Evolutionary conservation across 768 basidiomycete species (phyloP).

Genomic region (Mrakia frigida): DNA sequence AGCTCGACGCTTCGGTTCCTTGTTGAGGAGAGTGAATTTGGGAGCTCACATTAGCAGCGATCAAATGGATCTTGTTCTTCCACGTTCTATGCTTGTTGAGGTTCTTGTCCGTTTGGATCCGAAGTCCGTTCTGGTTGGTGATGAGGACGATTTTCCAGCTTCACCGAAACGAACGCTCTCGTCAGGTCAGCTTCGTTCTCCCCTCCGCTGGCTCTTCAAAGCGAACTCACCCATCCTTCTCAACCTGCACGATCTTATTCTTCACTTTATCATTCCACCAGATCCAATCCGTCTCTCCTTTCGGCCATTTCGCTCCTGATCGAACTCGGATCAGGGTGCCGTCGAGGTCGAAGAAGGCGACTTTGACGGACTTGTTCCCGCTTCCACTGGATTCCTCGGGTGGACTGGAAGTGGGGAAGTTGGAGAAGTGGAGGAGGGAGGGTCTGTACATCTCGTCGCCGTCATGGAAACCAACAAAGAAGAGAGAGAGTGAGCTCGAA

Average conservation of each 20-base stretch:
- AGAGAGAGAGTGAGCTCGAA: neutral
- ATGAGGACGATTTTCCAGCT: conserved; percentile 54
- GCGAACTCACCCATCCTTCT: conserved; percentile 56
- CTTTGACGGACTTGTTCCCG: no score
- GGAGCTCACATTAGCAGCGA: conserved; percentile 54
- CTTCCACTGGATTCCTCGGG: conserved; percentile 26
- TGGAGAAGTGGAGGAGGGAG: neutral
- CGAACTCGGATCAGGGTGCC: conserved; percentile 65
- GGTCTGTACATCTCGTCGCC: no score
- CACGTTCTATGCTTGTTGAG: conserved; percentile 53
- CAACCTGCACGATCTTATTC: conserved; percentile 56
- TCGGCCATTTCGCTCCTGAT: conserved; percentile 49
- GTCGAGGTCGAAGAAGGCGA: conserved; percentile 81
- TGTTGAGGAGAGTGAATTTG: neutral
- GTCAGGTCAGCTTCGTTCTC: neutral
- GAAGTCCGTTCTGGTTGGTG: conserved; percentile 66
- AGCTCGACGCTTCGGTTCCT: neutral
- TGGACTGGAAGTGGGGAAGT: neutral
- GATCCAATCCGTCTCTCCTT: conserved; percentile 53
- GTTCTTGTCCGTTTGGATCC: conserved; percentile 23
- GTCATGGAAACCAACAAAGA: neutral
- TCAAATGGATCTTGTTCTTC: conserved; percentile 68
- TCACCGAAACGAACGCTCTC: neutral
- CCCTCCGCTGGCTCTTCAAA: neutral
- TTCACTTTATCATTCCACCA: conserved; percentile 72